A percentile compares a stretch with the other conserved stretches of the same genome.
Evolutionary conservation across 1,139 yeast species (phyloP).

Genomic region (Geotrichum phurueaensis): DNA sequence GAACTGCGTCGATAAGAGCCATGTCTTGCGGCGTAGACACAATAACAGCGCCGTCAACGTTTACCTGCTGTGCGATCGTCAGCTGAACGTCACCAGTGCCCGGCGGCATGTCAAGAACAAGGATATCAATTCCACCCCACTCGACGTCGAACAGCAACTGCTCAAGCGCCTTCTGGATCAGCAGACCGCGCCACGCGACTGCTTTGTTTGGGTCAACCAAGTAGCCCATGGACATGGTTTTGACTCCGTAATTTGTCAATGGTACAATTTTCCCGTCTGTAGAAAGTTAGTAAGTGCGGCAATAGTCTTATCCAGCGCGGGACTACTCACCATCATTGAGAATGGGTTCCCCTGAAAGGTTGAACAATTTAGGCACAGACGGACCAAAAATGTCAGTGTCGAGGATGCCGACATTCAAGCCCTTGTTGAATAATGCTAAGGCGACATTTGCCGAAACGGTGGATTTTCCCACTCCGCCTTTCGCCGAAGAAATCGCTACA

Average conservation of each 20-base stretch:
- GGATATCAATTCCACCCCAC: conserved; percentile 63
- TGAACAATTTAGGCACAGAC: conserved; percentile 64
- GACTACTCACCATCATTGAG: conserved; percentile 36
- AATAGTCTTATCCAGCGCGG: neutral
- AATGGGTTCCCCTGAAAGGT: conserved; percentile 49
- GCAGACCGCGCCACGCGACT: conserved; percentile 79
- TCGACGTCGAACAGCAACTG: conserved; percentile 75
- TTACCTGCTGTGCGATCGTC: conserved; percentile 71
- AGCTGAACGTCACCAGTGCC: conserved; percentile 89
- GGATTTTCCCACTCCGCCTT: conserved; percentile 70
- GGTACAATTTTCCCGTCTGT: conserved; percentile 57
- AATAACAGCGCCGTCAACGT: conserved; percentile 71
- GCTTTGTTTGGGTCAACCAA: conserved; percentile 61
- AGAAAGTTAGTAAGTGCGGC: conserved; percentile 3
- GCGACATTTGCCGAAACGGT: conserved; percentile 59
- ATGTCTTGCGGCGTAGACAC: conserved; percentile 87
- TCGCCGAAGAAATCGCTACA: conserved; percentile 69
- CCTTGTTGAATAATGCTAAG: conserved; percentile 49
- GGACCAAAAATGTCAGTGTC: conserved; percentile 88
- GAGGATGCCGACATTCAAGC: conserved; percentile 59
- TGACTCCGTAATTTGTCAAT: conserved; percentile 66
- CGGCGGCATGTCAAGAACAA: conserved; percentile 83
- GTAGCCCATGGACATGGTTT: conserved; percentile 89
- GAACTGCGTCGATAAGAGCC: conserved; percentile 73
- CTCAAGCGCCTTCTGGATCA: conserved; percentile 83